Evolutionary conservation across 495 filamentous ascomycete species (phyloP).

Genomic region (Neurospora sp.): DNA sequence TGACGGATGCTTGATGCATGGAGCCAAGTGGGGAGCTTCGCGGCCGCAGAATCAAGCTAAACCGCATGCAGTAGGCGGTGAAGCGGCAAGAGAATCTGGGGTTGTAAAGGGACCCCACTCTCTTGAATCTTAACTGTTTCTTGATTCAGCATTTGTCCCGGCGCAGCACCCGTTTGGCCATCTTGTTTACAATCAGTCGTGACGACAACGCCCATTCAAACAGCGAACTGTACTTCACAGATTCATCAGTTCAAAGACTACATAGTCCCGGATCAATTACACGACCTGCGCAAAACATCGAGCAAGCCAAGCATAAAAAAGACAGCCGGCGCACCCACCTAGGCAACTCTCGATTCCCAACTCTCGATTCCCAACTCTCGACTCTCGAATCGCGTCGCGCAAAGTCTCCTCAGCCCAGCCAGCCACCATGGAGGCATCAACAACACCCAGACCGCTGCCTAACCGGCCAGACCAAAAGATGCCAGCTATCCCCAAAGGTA

Average conservation of each 20-base stretch:
- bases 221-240: not conserved
- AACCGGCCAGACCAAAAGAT: constrained; percentile 31
- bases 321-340: not conserved
- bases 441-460: constrained; percentile 4
- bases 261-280: not conserved
- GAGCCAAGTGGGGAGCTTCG: not conserved
- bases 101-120: not conserved
- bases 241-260: not conserved
- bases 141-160: not conserved
- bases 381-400: not conserved
- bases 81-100: not conserved
- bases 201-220: not conserved
- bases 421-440: not conserved
- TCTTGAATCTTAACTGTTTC: not conserved
- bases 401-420: not conserved
- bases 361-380: not conserved
- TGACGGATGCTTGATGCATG: not conserved
- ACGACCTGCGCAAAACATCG: not conserved
- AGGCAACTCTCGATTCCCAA: not conserved
- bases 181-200: not conserved
- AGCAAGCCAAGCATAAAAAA: not conserved
- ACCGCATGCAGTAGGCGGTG: not conserved
- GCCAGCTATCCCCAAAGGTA: constrained; percentile 39
- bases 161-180: not conserved
- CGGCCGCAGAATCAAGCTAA: not conserved